Conservation (phyloP, 1,139 yeast genomes). For the Candida sp. region DNA sequence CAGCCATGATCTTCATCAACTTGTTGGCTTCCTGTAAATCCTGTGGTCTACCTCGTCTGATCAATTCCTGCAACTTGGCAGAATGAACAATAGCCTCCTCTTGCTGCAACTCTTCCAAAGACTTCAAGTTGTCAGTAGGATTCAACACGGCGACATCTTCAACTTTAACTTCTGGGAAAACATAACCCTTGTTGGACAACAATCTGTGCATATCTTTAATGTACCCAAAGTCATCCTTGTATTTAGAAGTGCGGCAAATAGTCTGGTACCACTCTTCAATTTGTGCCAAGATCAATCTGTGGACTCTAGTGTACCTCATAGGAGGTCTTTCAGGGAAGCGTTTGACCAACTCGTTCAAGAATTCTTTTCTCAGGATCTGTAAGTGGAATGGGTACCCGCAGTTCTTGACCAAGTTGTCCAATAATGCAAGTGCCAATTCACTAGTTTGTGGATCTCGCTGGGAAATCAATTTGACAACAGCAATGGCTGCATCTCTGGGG, state of each 20-base stretch:
- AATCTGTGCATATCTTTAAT: slow-evolving; percentile 96
- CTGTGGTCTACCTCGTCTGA: slow-evolving; percentile 94
- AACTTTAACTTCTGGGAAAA: slow-evolving; percentile 88
- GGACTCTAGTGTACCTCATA: slow-evolving; percentile 79
- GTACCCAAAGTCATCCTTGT: slow-evolving; percentile 90
- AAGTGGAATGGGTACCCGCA: slow-evolving; percentile 98
- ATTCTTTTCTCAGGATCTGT: slow-evolving; percentile 94
- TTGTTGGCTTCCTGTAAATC: slow-evolving; percentile 97
- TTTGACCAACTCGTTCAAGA: slow-evolving; percentile 89
- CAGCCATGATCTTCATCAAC: slow-evolving; percentile 98
- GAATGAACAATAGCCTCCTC: slow-evolving; percentile 94
- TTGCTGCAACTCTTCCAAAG: slow-evolving; percentile 87
- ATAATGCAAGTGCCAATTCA: slow-evolving; percentile 57
- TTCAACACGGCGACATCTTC: slow-evolving; percentile 95
- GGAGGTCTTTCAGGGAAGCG: slow-evolving; percentile 98
- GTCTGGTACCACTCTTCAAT: slow-evolving; percentile 99
- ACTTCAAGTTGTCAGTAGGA: slow-evolving; percentile 88
- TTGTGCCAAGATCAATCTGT: slow-evolving; percentile 83
- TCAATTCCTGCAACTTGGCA: slow-evolving; percentile 94
- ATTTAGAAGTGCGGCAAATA: slow-evolving; percentile 85
- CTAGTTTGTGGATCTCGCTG: slow-evolving; percentile 83
- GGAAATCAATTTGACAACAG: slow-evolving; percentile 85
- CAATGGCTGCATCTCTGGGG: slow-evolving; percentile 93
- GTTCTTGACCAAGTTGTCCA: slow-evolving; percentile 93
- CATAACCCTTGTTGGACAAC: slow-evolving; percentile 83